A percentile compares a stretch with the other conserved stretches of the same genome.
Conservation (phyloP, 352 stramenopile genomes). For the Plasmopara halstedii region DNA sequence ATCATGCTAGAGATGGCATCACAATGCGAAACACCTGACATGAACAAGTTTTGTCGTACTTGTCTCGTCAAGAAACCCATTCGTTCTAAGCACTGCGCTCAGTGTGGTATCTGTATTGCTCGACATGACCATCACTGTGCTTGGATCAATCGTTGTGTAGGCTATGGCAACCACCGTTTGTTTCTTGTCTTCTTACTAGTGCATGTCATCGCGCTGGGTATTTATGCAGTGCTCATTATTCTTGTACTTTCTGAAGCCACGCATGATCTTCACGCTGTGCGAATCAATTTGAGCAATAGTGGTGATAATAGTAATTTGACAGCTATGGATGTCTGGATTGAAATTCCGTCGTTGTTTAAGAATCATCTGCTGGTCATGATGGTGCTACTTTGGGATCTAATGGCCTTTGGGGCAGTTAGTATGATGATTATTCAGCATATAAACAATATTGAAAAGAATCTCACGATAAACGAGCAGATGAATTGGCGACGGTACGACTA, state of each 20-base stretch:
- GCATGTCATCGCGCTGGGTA: slow-evolving; percentile 40
- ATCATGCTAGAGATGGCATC: slow-evolving; percentile 42
- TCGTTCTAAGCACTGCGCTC: slow-evolving; percentile 74
- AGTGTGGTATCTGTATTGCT: slow-evolving; percentile 73
- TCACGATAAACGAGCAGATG: slow-evolving; percentile 80
- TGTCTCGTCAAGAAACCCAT: slow-evolving; percentile 65
- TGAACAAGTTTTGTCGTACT: slow-evolving; percentile 55
- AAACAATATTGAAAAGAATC: slow-evolving; percentile 52
- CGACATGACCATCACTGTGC: slow-evolving; percentile 83
- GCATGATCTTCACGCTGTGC: slow-evolving; percentile 24
- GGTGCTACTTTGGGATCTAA: slow-evolving; percentile 45
- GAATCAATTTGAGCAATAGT: slow-evolving; percentile 12
- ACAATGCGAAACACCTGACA: slow-evolving; percentile 29
- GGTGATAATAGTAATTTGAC: slow-evolving; percentile 21
- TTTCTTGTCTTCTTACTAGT: slow-evolving; percentile 77
- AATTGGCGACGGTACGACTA: slow-evolving; percentile 79
- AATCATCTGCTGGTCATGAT: slow-evolving; percentile 52
- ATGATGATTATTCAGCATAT: slow-evolving; percentile 68
- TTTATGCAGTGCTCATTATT: slow-evolving; percentile 38
- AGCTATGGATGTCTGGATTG: slow-evolving; percentile 47
- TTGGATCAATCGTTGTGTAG: slow-evolving; percentile 83
- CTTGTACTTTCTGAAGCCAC: slow-evolving; percentile 36
- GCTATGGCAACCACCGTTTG: slow-evolving; percentile 66
- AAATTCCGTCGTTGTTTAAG: slow-evolving; percentile 45
- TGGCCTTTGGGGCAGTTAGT: slow-evolving; percentile 37